phyloP scores from a whole-genome alignment of 805 yeast genomes.

The Candida insectorum region DNA sequence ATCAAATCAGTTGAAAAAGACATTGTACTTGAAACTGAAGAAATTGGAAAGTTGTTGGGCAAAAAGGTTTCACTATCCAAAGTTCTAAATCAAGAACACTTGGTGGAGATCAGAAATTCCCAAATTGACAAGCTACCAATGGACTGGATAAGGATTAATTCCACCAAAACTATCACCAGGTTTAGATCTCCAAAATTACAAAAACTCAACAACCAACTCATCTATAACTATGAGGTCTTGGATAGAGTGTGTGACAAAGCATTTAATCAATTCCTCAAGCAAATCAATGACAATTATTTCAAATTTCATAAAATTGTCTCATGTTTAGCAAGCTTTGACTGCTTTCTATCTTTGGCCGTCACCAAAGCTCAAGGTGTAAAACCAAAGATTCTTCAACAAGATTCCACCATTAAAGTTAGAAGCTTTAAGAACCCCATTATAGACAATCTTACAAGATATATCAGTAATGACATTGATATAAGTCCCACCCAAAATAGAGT shows the following conservation, averaged over 20 bases:
- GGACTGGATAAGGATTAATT: constrained; percentile 75
- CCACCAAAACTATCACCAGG: constrained; percentile 65
- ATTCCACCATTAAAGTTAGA: constrained; percentile 42
- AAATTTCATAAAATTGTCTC: constrained; percentile 40
- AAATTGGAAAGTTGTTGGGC: constrained; percentile 43
- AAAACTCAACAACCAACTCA: constrained; percentile 49
- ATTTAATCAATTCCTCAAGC: constrained; percentile 38
- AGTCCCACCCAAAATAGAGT: constrained; percentile 43
- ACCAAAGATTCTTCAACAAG: constrained; percentile 47
- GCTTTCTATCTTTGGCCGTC: constrained; percentile 62
- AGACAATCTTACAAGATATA: constrained; percentile 51
- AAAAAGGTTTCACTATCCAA: constrained; percentile 55
- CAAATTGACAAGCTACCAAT: constrained; percentile 58
- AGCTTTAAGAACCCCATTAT: constrained; percentile 68
- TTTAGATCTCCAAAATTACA: constrained; percentile 63
- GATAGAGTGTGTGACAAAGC: constrained; percentile 44
- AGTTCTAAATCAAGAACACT: constrained; percentile 62
- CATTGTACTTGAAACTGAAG: constrained; percentile 51
- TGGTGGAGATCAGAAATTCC: constrained; percentile 70
- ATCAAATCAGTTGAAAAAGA: constrained; percentile 44
- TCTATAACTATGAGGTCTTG: constrained; percentile 58
- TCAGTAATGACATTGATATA: constrained; percentile 64
- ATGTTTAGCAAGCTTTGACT: constrained; percentile 57
- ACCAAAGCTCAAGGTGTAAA: constrained; percentile 44
- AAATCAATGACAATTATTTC: constrained; percentile 29